Base-by-base conservation (phyloP, 257 asterid genomes). In the Solanum chmielewskii region DNA sequence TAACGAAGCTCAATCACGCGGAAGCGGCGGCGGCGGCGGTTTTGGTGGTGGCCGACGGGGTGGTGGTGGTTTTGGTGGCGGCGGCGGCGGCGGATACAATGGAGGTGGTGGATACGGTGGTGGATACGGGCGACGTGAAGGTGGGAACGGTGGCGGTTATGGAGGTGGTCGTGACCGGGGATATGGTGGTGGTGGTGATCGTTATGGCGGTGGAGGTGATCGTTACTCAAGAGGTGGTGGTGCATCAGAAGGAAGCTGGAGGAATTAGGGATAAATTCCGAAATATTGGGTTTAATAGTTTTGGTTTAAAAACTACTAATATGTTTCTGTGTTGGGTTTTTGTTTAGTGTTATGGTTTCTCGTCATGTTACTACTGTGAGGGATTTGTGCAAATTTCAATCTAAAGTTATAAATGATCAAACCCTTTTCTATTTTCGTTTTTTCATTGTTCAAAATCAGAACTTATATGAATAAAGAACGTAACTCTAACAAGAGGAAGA, bases 1-100 rank as follows among this genome's bases (percentile, higher is more conserved):
- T 29, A 95, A 96, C 74, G 98, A 95, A 89, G 99, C 98, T 47
- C 98, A 96, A 45, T 92, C 98, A 8, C 98, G 98, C 9, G 95
- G 98, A 1, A 84, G 94, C 75, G 94, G 97, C 0, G 89, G 93
- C 0, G 93, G 93, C 0, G 92, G 93, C 0, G 92, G 92, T 25
- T 69, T 33, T 44, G 86, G 86, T 3, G 89, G 89, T 42, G 87
- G 62, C 2, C 83, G 92, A 15, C 87, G 85, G 1, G 69, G 87
- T 2, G 91, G 90, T 0, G 91, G 91, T 1, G 88, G 90, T 4
- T 60, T 70, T 20, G 89, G 93, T 1, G 81, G 87, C 35, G 89
- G 93, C 1, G 81, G 87, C 7, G 88, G 87, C 11, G 86, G 85
- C 2, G 92, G 92, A 2, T 91, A 94, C n/a, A 89, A 90, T 1